Evolutionary conservation across 768 basidiomycete species (phyloP), one percentile per base, ranked within the genome.

Genomic region (Epithele typhae): DNA sequence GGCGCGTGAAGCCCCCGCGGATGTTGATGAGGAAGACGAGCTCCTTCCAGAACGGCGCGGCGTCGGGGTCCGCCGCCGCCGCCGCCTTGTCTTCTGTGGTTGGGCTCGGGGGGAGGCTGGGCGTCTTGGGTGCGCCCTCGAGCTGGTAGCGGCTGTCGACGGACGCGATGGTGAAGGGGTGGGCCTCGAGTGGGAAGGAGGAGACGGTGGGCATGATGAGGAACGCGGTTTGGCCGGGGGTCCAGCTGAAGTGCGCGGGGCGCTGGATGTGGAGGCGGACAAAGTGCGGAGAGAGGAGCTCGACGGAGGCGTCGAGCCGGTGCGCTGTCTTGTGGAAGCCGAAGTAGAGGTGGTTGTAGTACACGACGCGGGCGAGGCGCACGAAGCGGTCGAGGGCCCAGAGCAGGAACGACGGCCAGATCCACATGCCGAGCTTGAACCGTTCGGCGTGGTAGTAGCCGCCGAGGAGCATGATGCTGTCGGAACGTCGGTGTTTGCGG

Each of bases 1-100:
- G 67, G 54, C 68, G 70, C 4, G 84, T 87, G 58, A 84, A 79
- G 0, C 86, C 85, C 15, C 69, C 63, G 30, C 75, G 67, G 15
- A 79, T 79, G 15, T 79, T 72, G 49, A 86, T 64, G 39, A 87
- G 62, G 62, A 87, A 84, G 2, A 69, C 65, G 14, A 85, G 62
- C 22, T 79, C 70, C 47, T 71, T 72, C 36, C 57, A 48, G 1
- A 49, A 52, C 34, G 53, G 38, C 22, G 47, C 17, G 25, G 33
- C 36, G 17, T 40, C 45, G 42, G 27, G 25, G n/a, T 6, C 4
- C 11, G 25, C 34, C 17, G 36, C 52, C 1, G 8, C 14, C 27
- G 45, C 32, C 19, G 35, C 48, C 45, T 51, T 53, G 47, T 55
- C 52, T n/a, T n/a, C n/a, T n/a, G n/a, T n/a, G n/a, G n/a, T n/a